Evolutionary conservation across 2,329 filamentous ascomycete species (phyloP).

Genomic region (Xylaria sp.): DNA sequence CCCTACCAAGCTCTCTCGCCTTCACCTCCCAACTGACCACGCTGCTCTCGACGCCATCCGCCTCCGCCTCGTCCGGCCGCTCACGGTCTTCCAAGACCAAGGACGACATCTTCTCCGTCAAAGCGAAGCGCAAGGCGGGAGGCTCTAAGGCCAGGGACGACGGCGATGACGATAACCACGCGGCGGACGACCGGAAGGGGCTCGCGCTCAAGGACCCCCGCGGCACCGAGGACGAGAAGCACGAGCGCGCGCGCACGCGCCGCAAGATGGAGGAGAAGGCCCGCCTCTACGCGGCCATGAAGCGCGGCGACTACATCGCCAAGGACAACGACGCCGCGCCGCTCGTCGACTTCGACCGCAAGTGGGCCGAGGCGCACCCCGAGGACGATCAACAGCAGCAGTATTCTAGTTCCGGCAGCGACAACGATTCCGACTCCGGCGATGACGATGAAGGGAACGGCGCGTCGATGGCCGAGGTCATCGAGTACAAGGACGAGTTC

Average conservation of each 20-base stretch:
- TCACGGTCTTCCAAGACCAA: conserved; percentile 60
- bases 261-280: conserved; percentile 90
- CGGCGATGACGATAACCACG: conserved; percentile 54
- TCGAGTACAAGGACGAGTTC: conserved; percentile 92
- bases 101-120: conserved; percentile 66
- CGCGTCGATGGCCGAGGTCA: conserved; percentile 57
- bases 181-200: conserved; percentile 16
- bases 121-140: conserved; percentile 52
- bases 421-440: conserved; percentile 61
- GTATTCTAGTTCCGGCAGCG: conserved; percentile 53
- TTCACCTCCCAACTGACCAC: conserved; percentile 88
- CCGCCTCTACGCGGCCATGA: conserved; percentile 84
- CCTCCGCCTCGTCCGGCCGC: conserved; percentile 49
- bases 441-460: conserved; percentile 46
- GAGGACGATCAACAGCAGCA: conserved; percentile 41
- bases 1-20: conserved; percentile 73
- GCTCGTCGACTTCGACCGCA: conserved; percentile 91
- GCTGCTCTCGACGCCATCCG: conserved; percentile 64
- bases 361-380: conserved; percentile 81
- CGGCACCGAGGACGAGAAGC: conserved; percentile 65
- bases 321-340: conserved; percentile 66
- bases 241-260: conserved; percentile 70
- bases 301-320: conserved; percentile 80
- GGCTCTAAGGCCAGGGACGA: conserved; percentile 61
- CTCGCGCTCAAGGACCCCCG: conserved; percentile 55